Conservation (phyloP, 306 rosid genomes). For the Prunus campanulata region DNA sequence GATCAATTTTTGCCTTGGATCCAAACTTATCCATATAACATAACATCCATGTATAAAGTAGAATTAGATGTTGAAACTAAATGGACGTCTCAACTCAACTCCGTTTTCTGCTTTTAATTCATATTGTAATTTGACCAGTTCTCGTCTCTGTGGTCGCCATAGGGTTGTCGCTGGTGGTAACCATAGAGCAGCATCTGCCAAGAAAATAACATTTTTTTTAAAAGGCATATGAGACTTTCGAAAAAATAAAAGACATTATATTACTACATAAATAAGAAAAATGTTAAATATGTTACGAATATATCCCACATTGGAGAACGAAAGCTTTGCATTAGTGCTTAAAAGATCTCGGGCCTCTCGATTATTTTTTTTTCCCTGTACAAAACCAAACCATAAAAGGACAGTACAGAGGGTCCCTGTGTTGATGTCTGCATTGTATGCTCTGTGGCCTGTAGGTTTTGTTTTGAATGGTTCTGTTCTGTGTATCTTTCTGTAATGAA, state of each 20-base stretch:
- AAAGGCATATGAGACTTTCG: no score
- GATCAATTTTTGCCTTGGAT: slow-evolving; percentile 6
- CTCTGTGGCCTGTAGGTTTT: background rate
- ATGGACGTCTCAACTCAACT: background rate
- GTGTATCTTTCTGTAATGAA: background rate
- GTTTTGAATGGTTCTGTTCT: background rate
- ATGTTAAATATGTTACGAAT: no score
- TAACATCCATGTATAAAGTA: background rate
- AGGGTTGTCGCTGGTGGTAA: background rate
- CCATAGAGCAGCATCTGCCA: background rate
- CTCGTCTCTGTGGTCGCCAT: background rate
- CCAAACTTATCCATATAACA: background rate
- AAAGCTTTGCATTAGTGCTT: no score
- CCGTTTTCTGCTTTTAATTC: background rate
- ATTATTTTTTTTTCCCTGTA: background rate
- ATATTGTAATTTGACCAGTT: background rate
- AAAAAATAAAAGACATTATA: no score
- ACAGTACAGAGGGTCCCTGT: background rate
- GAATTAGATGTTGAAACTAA: background rate
- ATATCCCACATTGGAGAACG: no score
- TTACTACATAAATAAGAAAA: no score
- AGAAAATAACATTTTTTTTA: background rate
- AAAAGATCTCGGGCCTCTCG: no score
- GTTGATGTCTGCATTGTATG: background rate
- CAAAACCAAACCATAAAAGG: background rate